Evolutionary conservation across 129 eudicot species (phyloP), one percentile per base, ranked within the genome.

Genomic region (Helichrysum umbraculigerum): DNA sequence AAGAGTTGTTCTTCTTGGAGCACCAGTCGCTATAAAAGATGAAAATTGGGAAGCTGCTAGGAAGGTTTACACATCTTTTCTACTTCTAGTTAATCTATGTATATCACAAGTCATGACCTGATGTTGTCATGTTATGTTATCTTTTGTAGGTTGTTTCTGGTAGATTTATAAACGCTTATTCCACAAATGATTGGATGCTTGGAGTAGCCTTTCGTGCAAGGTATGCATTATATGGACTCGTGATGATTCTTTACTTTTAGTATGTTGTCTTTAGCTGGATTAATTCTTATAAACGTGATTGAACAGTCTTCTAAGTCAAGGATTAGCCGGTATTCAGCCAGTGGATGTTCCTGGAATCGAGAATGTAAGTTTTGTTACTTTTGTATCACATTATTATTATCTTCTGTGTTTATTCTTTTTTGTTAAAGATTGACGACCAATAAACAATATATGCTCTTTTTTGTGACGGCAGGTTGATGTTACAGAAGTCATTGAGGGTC

Each of bases 181-280:
- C 99, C 51, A 85, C 87, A 57, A 91, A 86, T 74, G 99, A 94
- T 73, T 91, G 96, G 97, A 91, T 82, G 81, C 99, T 95, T 76
- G 99, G 99, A 76, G 81, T 95, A 61, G 96, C 99, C 22, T 94
- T 94, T 78, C 94, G 99, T 76, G 96, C 96, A 58, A 94, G 87
- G 97, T 89, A 87, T 37, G 1, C 17, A 3, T 76, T 47, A 74
- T 21, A 16, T 60, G 47, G 33, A 71, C 20, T 73, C 77, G 32
- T 32, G 2, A 47, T 12, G 33, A 16, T 68, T 68, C 22, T 1
- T 20, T 25, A 47, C 47, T 69, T 42, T 33, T 9, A 2, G 44
- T 28, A 22, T 29, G 54, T 32, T 62, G 7, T 19, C 62, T 42
- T 20, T 28, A 69, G 34, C 14, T 41, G 42, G 62, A 70, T 56